Percentiles rank a stretch among this genome's conserved stretches.
Conservation (phyloP, 116 monocot genomes). For the Dioscorea cayenensis region DNA sequence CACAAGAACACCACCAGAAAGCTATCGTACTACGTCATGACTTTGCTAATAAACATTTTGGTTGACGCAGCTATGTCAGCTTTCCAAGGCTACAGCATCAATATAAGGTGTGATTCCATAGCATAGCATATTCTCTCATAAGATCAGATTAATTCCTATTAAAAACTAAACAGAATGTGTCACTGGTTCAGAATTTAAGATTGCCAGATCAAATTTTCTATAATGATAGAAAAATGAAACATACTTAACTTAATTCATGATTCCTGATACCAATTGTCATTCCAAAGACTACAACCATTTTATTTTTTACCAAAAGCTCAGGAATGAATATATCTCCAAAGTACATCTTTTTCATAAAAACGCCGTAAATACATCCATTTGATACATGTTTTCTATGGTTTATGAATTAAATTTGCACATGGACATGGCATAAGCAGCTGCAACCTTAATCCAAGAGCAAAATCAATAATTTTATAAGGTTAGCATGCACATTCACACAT, state of each 20-base stretch:
- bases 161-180: not conserved
- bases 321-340: too few relatives aligned
- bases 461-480: too few relatives aligned
- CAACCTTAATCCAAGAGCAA: too few relatives aligned
- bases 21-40: not conserved
- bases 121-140: not conserved
- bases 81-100: too few relatives aligned
- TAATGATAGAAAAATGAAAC: too few relatives aligned
- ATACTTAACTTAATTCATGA: too few relatives aligned
- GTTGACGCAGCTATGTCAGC: too few relatives aligned
- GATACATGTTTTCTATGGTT: not conserved
- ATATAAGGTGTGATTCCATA: too few relatives aligned
- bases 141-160: not conserved
- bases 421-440: not conserved
- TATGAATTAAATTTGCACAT: not conserved
- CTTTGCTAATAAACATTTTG: not conserved
- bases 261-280: too few relatives aligned
- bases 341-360: not conserved
- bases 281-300: too few relatives aligned
- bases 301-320: too few relatives aligned
- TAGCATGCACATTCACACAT: too few relatives aligned
- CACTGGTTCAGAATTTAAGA: not conserved
- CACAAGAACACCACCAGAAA: not conserved
- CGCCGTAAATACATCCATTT: not conserved
- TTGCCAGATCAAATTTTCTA: not conserved